phyloP scores from a whole-genome alignment of 768 basidiomycete genomes.

The Saitozyma podzolica region DNA sequence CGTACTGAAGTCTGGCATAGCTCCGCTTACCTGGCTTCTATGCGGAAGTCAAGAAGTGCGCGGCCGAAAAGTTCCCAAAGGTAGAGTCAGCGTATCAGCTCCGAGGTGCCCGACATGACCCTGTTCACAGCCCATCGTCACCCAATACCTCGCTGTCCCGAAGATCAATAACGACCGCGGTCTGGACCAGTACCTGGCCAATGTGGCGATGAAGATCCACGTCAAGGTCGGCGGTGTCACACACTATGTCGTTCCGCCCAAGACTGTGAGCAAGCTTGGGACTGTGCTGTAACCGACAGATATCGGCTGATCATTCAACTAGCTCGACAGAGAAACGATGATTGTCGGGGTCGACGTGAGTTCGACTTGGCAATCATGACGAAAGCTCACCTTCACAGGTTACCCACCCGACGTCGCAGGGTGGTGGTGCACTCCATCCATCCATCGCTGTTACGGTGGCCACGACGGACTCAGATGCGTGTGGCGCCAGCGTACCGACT shows the following conservation, averaged over 20 bases:
- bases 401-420: slow-evolving; percentile 32
- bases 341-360: slow-evolving; percentile 43
- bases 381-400: background rate
- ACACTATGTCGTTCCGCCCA: slow-evolving; percentile 29
- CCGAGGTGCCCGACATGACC: too few species aligned
- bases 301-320: background rate
- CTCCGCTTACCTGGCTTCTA: too few species aligned
- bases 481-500: slow-evolving; percentile 35
- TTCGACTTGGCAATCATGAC: background rate
- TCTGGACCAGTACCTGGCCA: slow-evolving; percentile 38
- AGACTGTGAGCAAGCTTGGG: slow-evolving; percentile 17
- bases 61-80: too few species aligned
- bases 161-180: slow-evolving; percentile 24
- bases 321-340: slow-evolving; percentile 37
- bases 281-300: background rate
- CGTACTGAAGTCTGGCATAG: too few species aligned
- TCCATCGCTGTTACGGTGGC: slow-evolving; percentile 42
- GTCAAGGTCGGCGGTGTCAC: slow-evolving; percentile 52
- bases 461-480: slow-evolving; percentile 32
- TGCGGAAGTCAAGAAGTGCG: too few species aligned
- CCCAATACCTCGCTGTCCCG: slow-evolving; percentile 39
- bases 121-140: slow-evolving; percentile 48
- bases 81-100: too few species aligned
- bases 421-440: slow-evolving; percentile 23
- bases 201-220: slow-evolving; percentile 32